These are phyloP conservation scores for Friedmanniomyces simplex DNA, from an alignment of 495 filamentous ascomycete species.

Conservation along the genomic window DNA sequence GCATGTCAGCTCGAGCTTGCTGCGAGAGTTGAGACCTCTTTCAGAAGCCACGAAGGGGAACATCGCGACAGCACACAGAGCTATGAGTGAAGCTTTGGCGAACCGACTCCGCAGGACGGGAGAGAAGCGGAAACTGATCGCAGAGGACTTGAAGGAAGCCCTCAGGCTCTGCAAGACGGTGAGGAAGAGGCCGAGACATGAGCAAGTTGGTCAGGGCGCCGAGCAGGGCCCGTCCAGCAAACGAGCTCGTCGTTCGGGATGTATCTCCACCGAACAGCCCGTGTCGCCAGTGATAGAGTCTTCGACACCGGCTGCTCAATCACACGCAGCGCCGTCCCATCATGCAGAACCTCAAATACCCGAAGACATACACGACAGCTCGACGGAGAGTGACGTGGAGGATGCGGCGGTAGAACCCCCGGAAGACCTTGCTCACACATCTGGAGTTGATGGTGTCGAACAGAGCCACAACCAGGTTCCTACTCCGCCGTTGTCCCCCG, in stretches of 20 bases:
- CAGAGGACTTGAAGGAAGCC: neutral
- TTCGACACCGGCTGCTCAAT: neutral
- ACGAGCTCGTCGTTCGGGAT: neutral
- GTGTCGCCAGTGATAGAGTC: neutral
- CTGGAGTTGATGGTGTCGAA: too few species aligned
- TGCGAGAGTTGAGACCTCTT: neutral
- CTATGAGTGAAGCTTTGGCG: neutral
- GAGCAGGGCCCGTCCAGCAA: neutral
- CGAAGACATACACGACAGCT: too few species aligned
- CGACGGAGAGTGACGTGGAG: too few species aligned
- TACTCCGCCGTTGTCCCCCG: neutral
- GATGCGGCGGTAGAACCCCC: too few species aligned
- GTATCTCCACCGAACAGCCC: neutral
- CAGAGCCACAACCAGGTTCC: neutral
- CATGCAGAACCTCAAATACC: too few species aligned
- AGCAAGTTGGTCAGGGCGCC: neutral
- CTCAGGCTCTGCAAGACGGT: neutral
- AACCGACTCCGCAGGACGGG: neutral
- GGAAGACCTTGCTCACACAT: too few species aligned
- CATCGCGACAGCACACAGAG: neutral
- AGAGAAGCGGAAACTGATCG: neutral
- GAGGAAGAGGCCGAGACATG: neutral
- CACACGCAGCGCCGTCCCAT: too few species aligned
- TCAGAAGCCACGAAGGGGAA: neutral
- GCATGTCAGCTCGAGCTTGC: neutral